These are phyloP conservation scores for Penicillium sp. DNA, from an alignment of 2,329 filamentous ascomycete species.

Conservation along the genomic window DNA sequence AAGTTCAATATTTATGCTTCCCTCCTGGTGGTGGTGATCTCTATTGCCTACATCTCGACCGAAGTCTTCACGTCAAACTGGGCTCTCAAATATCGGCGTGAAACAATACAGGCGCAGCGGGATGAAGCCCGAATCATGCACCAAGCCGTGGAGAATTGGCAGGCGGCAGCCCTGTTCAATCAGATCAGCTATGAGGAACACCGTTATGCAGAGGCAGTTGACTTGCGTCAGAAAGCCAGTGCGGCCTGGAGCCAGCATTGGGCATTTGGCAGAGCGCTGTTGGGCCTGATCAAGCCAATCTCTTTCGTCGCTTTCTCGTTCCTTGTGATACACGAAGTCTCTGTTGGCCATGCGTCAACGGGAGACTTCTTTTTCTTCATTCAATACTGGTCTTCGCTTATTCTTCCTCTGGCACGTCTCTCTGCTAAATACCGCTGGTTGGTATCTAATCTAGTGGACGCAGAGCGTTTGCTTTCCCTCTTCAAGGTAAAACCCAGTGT, in stretches of 20 bases:
- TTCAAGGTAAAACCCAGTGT: constrained; percentile 49
- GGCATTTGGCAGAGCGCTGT: constrained; percentile 3
- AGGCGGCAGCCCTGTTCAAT: constrained; percentile 58
- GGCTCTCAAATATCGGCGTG: constrained; percentile 40
- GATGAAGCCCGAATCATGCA: constrained; percentile 54
- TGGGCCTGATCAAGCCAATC: constrained; percentile 44
- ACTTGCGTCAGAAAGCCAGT: neutral
- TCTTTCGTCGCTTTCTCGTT: constrained; percentile 48
- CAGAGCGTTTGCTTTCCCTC: constrained; percentile 52
- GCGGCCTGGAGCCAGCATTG: neutral
- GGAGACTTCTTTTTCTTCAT: constrained; percentile 63
- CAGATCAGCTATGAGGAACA: constrained; percentile 52
- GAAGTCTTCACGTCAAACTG: constrained; percentile 37
- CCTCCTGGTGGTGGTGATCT: constrained; percentile 46
- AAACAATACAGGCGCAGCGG: constrained; percentile 42
- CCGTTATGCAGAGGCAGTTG: constrained; percentile 39
- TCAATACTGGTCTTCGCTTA: constrained; percentile 59
- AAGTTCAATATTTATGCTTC: constrained; percentile 61
- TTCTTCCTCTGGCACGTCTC: constrained; percentile 49
- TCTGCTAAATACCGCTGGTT: constrained; percentile 50
- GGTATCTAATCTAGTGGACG: constrained; percentile 59
- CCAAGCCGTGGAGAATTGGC: constrained; percentile 59
- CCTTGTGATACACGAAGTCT: constrained; percentile 54
- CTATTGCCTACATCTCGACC: constrained; percentile 52
- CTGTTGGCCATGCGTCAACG: constrained; percentile 47